These are phyloP conservation scores for Aristolochia californica DNA, from an alignment of 164 flowering plant species.

Conservation along the genomic window DNA sequence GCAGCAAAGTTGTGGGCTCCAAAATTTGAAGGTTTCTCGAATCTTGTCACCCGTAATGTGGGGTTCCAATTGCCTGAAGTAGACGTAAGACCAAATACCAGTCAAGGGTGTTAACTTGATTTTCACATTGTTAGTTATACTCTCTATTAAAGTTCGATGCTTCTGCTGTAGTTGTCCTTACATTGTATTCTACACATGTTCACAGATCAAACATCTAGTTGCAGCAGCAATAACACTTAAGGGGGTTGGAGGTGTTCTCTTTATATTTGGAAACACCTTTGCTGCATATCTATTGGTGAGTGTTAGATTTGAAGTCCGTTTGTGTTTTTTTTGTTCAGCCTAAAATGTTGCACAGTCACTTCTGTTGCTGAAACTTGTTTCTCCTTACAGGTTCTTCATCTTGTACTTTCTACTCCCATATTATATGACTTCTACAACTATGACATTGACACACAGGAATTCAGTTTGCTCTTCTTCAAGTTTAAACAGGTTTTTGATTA, in stretches of 20 bases:
- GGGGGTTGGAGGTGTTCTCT: slow-evolving; percentile 58
- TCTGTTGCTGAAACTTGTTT: neutral
- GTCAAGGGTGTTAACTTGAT: too few relatives aligned
- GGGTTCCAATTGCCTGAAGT: slow-evolving; percentile 16
- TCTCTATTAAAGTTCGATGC: too few relatives aligned
- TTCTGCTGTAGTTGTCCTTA: too few relatives aligned
- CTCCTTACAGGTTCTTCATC: slow-evolving; percentile 40
- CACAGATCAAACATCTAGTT: slow-evolving; percentile 44
- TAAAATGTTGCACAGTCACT: too few relatives aligned
- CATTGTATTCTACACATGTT: neutral
- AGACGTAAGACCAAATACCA: too few relatives aligned
- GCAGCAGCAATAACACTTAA: slow-evolving; percentile 34
- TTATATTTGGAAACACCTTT: slow-evolving; percentile 53
- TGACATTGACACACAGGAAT: slow-evolving; percentile 45
- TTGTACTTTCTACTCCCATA: slow-evolving; percentile 44
- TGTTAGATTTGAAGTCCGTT: neutral
- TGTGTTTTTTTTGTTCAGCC: neutral
- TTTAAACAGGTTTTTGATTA: slow-evolving; percentile 46
- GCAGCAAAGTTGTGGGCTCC: slow-evolving; percentile 35
- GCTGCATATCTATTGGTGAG: slow-evolving; percentile 75
- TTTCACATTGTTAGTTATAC: too few relatives aligned
- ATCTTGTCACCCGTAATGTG: slow-evolving; percentile 28
- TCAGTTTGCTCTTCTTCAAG: slow-evolving; percentile 41
- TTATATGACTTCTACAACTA: slow-evolving; percentile 72
- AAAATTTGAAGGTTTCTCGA: slow-evolving; percentile 20